Evolutionary conservation across 768 basidiomycete species (phyloP).

Genomic region (Ramaria sp.): DNA sequence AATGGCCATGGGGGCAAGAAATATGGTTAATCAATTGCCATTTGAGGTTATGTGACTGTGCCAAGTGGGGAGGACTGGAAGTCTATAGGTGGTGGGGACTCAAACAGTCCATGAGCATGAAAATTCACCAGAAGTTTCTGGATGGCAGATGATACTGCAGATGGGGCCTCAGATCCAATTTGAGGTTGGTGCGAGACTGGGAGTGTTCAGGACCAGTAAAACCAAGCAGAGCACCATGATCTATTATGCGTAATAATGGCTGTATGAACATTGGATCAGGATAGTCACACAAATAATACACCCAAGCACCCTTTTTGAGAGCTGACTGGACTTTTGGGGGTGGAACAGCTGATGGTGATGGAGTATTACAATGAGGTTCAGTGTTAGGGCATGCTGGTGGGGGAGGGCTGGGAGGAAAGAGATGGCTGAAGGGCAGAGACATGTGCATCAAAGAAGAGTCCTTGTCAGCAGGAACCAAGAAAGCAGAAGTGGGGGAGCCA

Average conservation of each 20-base stretch:
- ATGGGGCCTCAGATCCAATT: constrained; percentile 11
- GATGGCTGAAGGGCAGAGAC: no score
- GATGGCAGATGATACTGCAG: constrained; percentile 11
- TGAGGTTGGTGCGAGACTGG: constrained; percentile 14
- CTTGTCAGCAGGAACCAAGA: no score
- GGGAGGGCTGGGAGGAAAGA: neutral
- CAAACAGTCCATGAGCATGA: constrained; percentile 12
- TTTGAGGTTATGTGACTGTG: constrained; percentile 12
- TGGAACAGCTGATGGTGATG: neutral
- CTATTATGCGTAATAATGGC: no score
- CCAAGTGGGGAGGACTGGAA: no score
- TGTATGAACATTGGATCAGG: constrained; percentile 5
- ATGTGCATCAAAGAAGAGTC: no score
- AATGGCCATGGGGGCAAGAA: constrained; percentile 13
- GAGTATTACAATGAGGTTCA: constrained; percentile 5
- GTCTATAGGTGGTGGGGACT: constrained; percentile 10
- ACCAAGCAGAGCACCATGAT: no score
- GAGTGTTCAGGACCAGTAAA: neutral
- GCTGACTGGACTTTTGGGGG: neutral
- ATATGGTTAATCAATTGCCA: constrained; percentile 14
- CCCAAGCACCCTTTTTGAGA: neutral
- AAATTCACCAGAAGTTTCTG: constrained; percentile 8
- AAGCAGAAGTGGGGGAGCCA: no score
- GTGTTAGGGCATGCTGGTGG: constrained; percentile 6
- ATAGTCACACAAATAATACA: constrained; percentile 5